Evolutionary conservation across 2,329 filamentous ascomycete genomes (phyloP), one percentile per base, ranked within the genome.

Genomic region (Pestalotiopsis sp.): DNA sequence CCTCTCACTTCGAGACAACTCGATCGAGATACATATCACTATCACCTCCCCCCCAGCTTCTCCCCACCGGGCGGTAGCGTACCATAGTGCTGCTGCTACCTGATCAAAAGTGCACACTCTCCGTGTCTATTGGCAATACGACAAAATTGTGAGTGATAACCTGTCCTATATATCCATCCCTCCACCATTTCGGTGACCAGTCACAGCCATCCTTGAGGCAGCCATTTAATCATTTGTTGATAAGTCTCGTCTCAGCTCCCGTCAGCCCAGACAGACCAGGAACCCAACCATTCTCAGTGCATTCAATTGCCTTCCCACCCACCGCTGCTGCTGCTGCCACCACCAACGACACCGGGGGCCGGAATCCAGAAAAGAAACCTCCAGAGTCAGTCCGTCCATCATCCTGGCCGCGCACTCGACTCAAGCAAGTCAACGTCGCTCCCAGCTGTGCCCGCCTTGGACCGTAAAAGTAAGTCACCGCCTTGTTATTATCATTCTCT

Each of bases 241-340:
- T 66, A 66, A 66, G 63, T 45, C 49, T 41, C 38, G 23, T 45
- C 62, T 66, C 49, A 64, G 63, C 63, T 66, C 63, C 63, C 23
- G 27, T 66, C 41, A 66, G 49, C 63, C 49, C 25, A 66, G 31
- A 36, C 31, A 36, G 31, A 36, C 31, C 31, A 38, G 25, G 12
- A 56, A 66, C 39, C 61, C 38, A 36, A 45, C 38, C 38, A 52
- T 52, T 52, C 20, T 9, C 45, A 23, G 20, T 17, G 17, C 45
- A 17, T 17, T 52, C 45, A 17, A 52, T 52, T 49, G 20, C 45
- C 14, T 27, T 59, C 57, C 23, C 23, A 36, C 57, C 57, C 23
- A 59, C 57, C 57, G 57, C 31, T 36, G 27, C 27, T 27, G 25
- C 56, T 20, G 56, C 45, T 49, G 45, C 45, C 17, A 20, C 45